A percentile compares a stretch with the other conserved stretches of the same genome.
Evolutionary conservation across 208 protist species (phyloP).

Genomic region (Trypanosomatidae sp.): DNA sequence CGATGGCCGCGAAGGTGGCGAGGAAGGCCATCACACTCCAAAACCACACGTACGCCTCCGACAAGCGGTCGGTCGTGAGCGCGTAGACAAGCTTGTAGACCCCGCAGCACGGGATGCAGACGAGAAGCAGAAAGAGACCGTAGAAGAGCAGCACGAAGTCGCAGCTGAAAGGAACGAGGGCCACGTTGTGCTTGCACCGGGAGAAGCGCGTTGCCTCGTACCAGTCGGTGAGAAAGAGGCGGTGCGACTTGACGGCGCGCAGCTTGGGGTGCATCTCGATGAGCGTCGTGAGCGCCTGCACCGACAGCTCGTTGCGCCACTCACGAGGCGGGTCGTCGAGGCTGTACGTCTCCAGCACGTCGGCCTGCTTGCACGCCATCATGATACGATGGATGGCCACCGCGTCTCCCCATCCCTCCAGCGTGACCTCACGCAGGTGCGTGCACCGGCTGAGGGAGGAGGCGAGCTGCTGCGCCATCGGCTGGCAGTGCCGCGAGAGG

Average conservation of each 20-base stretch:
- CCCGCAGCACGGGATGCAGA: slow-evolving; percentile 50
- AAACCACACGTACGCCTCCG: slow-evolving; percentile 62
- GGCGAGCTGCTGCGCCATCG: slow-evolving; percentile 72
- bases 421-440: slow-evolving; percentile 60
- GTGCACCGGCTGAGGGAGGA: slow-evolving; percentile 57
- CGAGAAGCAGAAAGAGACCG: slow-evolving; percentile 57
- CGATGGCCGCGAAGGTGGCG: slow-evolving; percentile 32
- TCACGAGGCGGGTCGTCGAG: slow-evolving; percentile 65
- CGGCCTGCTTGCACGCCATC: slow-evolving; percentile 86
- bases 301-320: slow-evolving; percentile 87
- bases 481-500: slow-evolving; percentile 81
- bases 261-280: slow-evolving; percentile 92
- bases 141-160: slow-evolving; percentile 74
- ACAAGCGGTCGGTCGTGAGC: slow-evolving; percentile 25
- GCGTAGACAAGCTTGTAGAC: slow-evolving; percentile 39
- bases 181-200: slow-evolving; percentile 89
- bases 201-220: slow-evolving; percentile 84
- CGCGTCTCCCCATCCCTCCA: slow-evolving; percentile 87
- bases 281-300: slow-evolving; percentile 84
- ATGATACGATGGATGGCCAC: slow-evolving; percentile 80
- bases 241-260: slow-evolving; percentile 71
- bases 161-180: slow-evolving; percentile 76
- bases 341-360: slow-evolving; percentile 80
- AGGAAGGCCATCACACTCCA: slow-evolving; percentile 70
- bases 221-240: slow-evolving; percentile 76